Base-by-base conservation (phyloP, 139 green algal species). In the Chlamydomonas urium region DNA sequence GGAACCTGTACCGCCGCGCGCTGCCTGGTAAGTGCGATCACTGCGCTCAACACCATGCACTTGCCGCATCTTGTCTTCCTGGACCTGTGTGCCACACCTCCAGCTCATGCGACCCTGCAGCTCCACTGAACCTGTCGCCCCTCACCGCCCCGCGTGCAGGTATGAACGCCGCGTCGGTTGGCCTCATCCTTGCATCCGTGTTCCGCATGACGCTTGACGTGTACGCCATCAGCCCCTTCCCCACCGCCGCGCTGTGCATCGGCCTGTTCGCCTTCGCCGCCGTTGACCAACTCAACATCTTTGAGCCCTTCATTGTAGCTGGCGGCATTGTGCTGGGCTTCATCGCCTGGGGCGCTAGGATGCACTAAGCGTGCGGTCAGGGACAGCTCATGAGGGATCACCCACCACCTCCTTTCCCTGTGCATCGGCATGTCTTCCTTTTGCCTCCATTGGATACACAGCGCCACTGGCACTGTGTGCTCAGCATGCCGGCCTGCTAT, bases 161-260 rank as follows among this genome's bases (percentile, higher is more conserved):
- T 32, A 80, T 97, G 42, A 97, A 97, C 72, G 78, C 90, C 23
- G 77, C 89, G 4, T 88, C 87, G 4, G 92, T 97, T 35, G 92
- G 92, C n/a, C 85, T 97, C 29, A 91, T 97, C 57, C 74, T 96
- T 24, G 80, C 90, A 5, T 88, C 89, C 4, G 92, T 95, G 32
- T 93, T 97, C 73, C 74, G 69, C 33, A 90, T 97, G 73, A 85
- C 79, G 5, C 71, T 96, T 14, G 79, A 87, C 23, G 84, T 89
- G 4, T 74, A 82, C 66, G 47, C 50, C n/a, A 63, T 80, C 50
- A 86, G 72, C 60, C 83, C 85, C 28, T 91, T 92, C 67, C 81
- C 81, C 4, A 78, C 68, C 6, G 73, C 90, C 26, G 81, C 86
- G 23, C 80, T 93, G n/a, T 86, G 77, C 71, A 91, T 96, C 32